Evolutionary conservation across 768 basidiomycete species (phyloP), one percentile per base, ranked within the genome.

Genomic region (Termitomyces bulborhizus): DNA sequence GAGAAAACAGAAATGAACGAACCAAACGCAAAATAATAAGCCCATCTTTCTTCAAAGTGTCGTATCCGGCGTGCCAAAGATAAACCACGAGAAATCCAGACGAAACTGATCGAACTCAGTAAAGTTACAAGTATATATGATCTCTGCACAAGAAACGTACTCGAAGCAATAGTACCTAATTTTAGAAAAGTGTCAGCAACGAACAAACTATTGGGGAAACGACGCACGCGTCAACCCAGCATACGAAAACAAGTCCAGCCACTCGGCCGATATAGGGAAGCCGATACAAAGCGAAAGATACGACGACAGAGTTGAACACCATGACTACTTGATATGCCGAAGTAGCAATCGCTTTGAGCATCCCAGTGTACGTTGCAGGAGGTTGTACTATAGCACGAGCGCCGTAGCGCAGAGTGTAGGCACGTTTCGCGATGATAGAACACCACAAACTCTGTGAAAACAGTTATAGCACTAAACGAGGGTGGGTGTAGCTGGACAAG

Each of bases 111-210:
- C 43, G 50, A 34, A 11, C n/a, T 64, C 57, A 40, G 60, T 61
- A 42, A 57, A 40, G 29, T 37, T 37, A 36, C 16, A 42, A n/a
- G 9, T 50, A 11, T 39, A 18, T 13, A 16, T 11, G 21, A 2
- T n/a, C 13, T 46, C 41, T 7, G 24, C 26, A 53, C 27, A 3
- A 15, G 7, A 24, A 18, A 64, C 75, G 71, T 65, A 93, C 90
- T 94, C 92, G 63, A 93, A 94, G 69, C 86, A 92, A 69, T 94
- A 94, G 68, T 92, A 94, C 46, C 90, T 92, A 61, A 21, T 46
- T 46, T 39, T 5, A 27, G 15, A 24, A 32, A 36, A 27, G 40
- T n/a, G 26, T 45, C 12, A 39, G 13, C 27, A 32, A 29, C 24
- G 18, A 29, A 2, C 6, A 7, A 36, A 3, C 15, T 34, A 21